Conservation (phyloP, 345 rosid species). For the Melastoma malabathricum region DNA sequence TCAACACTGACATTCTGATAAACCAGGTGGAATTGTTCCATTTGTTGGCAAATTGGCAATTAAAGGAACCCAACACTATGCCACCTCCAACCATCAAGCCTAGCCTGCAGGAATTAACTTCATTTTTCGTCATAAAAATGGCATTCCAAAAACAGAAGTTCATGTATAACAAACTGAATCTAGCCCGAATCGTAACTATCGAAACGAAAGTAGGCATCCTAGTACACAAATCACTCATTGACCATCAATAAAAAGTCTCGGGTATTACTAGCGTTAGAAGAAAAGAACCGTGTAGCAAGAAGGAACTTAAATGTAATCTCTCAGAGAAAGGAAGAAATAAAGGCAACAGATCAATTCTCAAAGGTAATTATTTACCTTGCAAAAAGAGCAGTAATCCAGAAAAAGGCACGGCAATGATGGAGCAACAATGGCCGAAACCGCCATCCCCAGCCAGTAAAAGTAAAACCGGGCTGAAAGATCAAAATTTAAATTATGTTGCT, state of each 20-base stretch:
- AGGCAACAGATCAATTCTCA: not conserved
- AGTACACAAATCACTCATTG: too few species aligned
- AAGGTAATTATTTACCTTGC: slow-evolving; percentile 29
- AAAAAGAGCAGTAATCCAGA: slow-evolving; percentile 77
- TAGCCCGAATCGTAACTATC: not conserved
- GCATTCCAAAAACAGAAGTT: not conserved
- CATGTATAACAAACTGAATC: too few species aligned
- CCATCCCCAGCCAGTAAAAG: slow-evolving; percentile 71
- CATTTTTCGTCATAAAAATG: not conserved
- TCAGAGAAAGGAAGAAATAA: not conserved
- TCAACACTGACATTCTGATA: too few species aligned
- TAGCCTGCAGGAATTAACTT: slow-evolving; percentile 33
- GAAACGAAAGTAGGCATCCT: too few species aligned
- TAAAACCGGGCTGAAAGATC: slow-evolving; percentile 46
- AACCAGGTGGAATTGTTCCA: too few species aligned
- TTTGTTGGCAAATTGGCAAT: too few species aligned
- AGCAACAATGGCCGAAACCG: slow-evolving; percentile 43
- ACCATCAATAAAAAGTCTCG: too few species aligned
- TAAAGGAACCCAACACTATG: slow-evolving; percentile 58
- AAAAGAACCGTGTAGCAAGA: not conserved
- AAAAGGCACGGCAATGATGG: slow-evolving; percentile 58
- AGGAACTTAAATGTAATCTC: slow-evolving; percentile 3
- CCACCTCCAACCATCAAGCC: slow-evolving; percentile 82
- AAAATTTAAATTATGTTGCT: slow-evolving; percentile 36
- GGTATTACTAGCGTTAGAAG: too few species aligned